Conservation (phyloP, 106 monocot species). For the Apostasia shenzhenica region DNA sequence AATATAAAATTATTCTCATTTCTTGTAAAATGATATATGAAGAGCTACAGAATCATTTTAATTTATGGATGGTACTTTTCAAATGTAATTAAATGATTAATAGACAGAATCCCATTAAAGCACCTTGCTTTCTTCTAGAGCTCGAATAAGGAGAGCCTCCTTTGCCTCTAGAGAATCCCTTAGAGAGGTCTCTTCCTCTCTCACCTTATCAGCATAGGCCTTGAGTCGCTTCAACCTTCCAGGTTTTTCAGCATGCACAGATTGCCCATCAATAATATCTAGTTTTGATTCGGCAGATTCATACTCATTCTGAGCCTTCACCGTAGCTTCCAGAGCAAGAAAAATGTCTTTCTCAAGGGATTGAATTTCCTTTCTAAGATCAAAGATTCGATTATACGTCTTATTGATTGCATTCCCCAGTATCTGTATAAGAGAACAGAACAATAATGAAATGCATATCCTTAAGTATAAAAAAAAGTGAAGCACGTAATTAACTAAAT, state of each 20-base stretch:
- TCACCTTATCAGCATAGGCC: conserved; percentile 50
- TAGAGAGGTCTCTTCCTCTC: conserved; percentile 32
- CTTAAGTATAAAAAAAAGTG: too few species aligned
- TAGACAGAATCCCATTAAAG: not conserved
- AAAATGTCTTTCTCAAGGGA: conserved; percentile 30
- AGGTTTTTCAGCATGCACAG: conserved; percentile 65
- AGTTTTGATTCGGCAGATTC: conserved; percentile 67
- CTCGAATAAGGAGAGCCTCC: conserved; percentile 63
- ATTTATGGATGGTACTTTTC: too few species aligned
- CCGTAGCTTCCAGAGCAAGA: conserved; percentile 32
- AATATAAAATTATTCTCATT: too few species aligned
- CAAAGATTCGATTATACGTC: conserved; percentile 79
- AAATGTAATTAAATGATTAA: too few species aligned
- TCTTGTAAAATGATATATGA: too few species aligned
- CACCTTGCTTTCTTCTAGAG: conserved; percentile 92
- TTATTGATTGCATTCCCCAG: conserved; percentile 82
- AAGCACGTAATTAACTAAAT: too few species aligned
- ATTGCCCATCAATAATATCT: conserved; percentile 68
- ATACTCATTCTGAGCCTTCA: conserved; percentile 46
- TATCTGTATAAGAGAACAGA: conserved; percentile 33
- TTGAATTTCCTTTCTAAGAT: conserved; percentile 50
- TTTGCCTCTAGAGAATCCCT: conserved; percentile 75
- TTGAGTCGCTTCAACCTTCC: conserved; percentile 73
- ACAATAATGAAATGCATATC: not conserved
- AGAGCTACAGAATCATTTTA: too few species aligned